Percentiles rank a stretch among this genome's conserved stretches.
These are phyloP conservation scores for Fusarium tuaranense DNA, from an alignment of 2,329 filamentous ascomycete species.

Conservation along the genomic window DNA sequence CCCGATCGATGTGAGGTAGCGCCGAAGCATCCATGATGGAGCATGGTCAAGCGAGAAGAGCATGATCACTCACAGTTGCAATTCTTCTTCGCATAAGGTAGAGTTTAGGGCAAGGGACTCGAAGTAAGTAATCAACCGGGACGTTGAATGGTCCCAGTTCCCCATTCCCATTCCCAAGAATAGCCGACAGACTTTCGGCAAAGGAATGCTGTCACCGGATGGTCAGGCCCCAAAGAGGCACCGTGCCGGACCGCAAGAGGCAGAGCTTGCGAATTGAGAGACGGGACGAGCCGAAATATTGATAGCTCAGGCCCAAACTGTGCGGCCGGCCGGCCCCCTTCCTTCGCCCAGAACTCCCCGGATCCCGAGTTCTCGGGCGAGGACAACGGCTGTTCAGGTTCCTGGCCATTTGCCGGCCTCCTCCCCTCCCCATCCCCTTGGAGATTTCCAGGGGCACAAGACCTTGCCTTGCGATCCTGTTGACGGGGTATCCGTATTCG, in stretches of 20 bases:
- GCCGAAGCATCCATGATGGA: slow-evolving; percentile 12
- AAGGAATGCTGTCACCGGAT: slow-evolving; percentile 26
- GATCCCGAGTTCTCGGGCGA: slow-evolving; percentile 35
- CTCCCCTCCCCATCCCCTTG: not conserved
- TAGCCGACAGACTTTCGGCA: slow-evolving; percentile 21
- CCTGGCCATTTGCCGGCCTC: slow-evolving; percentile 23
- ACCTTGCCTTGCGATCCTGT: slow-evolving; percentile 13
- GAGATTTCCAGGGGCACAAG: slow-evolving; percentile 11
- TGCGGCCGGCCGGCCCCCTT: slow-evolving; percentile 17
- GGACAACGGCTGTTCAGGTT: slow-evolving; percentile 25
- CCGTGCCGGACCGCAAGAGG: slow-evolving; percentile 21
- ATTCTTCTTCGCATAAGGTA: slow-evolving; percentile 11
- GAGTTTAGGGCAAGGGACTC: slow-evolving; percentile 12
- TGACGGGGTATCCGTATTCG: not conserved
- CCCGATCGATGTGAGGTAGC: slow-evolving; percentile 34
- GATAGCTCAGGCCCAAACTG: slow-evolving; percentile 4
- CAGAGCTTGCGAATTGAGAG: slow-evolving; percentile 41
- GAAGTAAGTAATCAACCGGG: slow-evolving; percentile 25
- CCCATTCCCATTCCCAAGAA: slow-evolving; percentile 34
- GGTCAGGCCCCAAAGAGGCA: slow-evolving; percentile 27
- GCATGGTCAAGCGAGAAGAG: slow-evolving; percentile 8
- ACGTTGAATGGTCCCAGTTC: slow-evolving; percentile 12
- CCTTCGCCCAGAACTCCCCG: slow-evolving; percentile 26
- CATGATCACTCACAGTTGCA: slow-evolving; percentile 23
- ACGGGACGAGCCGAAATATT: slow-evolving; percentile 45